These are phyloP conservation scores for Hyaloscypha bicolor DNA, from an alignment of 495 filamentous ascomycete species.

Conservation along the genomic window DNA sequence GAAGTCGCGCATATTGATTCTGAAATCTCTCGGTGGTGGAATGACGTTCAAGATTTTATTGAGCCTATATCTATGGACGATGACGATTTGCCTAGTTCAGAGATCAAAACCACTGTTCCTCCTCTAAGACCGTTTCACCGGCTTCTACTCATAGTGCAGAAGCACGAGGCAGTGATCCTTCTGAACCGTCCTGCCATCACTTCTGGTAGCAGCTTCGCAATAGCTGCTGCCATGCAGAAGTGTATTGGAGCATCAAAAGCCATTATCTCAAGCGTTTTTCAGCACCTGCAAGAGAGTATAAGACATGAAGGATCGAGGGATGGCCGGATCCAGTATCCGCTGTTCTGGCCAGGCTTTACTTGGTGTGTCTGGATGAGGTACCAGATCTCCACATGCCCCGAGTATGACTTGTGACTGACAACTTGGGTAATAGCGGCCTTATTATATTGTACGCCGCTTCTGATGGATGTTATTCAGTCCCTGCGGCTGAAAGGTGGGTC, in stretches of 20 bases:
- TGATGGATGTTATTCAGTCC: slow-evolving; percentile 19
- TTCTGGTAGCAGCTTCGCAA: slow-evolving; percentile 14
- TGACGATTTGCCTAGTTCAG: background rate
- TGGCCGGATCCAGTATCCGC: slow-evolving; percentile 14
- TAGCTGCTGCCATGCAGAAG: slow-evolving; percentile 19
- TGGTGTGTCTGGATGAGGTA: slow-evolving; percentile 19
- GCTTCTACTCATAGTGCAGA: slow-evolving; percentile 22
- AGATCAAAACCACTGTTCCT: background rate
- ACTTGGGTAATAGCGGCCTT: slow-evolving; percentile 4
- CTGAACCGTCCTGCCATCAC: slow-evolving; percentile 24
- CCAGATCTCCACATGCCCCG: background rate
- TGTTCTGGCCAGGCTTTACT: slow-evolving; percentile 25
- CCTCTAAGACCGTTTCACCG: slow-evolving; percentile 14
- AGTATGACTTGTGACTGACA: background rate
- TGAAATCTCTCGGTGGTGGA: slow-evolving; percentile 27
- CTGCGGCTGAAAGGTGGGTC: slow-evolving; percentile 15
- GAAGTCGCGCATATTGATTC: slow-evolving; percentile 22
- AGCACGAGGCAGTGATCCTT: slow-evolving; percentile 23
- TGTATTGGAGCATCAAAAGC: slow-evolving; percentile 26
- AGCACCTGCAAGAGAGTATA: slow-evolving; percentile 5
- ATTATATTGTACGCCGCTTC: slow-evolving; percentile 26
- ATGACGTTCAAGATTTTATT: slow-evolving; percentile 21
- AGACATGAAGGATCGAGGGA: background rate
- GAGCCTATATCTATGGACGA: slow-evolving; percentile 6
- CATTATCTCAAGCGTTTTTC: slow-evolving; percentile 22